Base-by-base conservation (phyloP, 305 asterid species). In the Fraxinus xanthoxyloides region DNA sequence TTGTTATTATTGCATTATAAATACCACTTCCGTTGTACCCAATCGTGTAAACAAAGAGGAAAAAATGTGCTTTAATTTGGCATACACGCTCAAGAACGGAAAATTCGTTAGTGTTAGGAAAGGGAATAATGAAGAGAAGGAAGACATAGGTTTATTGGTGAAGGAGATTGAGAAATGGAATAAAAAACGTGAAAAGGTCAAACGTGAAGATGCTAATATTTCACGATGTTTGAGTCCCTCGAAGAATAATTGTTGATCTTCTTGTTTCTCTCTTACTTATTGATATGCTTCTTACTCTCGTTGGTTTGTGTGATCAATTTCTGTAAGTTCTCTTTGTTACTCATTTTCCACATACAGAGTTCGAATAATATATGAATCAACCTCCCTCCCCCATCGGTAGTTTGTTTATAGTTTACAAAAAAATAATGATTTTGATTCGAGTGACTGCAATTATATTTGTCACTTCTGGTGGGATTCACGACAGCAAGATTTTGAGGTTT, bases 111-210 rank as follows among this genome's bases (percentile, higher is more conserved):
- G 46, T 21, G 63, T 85, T 7, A 81, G 87, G 81, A 83, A 79
- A 78, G 81, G 78, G 38, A 32, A 65, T 78, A 86, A 56, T 32
- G 88, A 80, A 80, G 85, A 86, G 38, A 77, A 82, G 30, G 86
- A 82, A 77, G 88, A 82, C 12, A 72, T 77, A 28, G 88, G 88
- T 12, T 19, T 83, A 78, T 54, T 86, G 81, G 88, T 74, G 70
- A 86, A 81, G 85, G 85, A 86, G 79, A 77, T 86, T 63, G 88
- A 85, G 76, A 85, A 85, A 76, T 85, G 88, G 88, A 85, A 82
- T 70, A 67, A 79, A 32, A 79, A 70, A 54, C 59, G 56, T 3
- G 79, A 75, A 12, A 72, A 46, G 21, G 43, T n/a, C 17, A 28
- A 28, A 2, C 72, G 35, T 38, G 84, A 35, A 48, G 63, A 73